Conservation (phyloP, 192 early-diverging fungal species). For the Pecoramyces ruminantium region DNA sequence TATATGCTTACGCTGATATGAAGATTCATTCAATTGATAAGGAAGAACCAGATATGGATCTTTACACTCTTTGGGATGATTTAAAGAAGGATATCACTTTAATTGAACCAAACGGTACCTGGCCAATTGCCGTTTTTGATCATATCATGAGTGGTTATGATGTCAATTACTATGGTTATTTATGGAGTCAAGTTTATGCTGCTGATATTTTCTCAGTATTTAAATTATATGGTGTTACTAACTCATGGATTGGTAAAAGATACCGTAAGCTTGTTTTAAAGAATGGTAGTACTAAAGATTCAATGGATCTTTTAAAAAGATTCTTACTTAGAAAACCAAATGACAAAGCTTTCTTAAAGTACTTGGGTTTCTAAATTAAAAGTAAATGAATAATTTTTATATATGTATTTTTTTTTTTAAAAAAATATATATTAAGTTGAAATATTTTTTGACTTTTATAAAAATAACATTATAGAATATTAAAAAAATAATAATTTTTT, state of each 20-base stretch:
- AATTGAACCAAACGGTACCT: slow-evolving; percentile 1
- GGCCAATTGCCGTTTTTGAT: slow-evolving; percentile 22
- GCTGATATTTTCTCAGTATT: slow-evolving; percentile 67
- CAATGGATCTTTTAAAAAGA: slow-evolving; percentile 39
- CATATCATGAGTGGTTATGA: slow-evolving; percentile 64
- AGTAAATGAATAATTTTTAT: too few relatives aligned
- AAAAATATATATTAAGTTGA: too few relatives aligned
- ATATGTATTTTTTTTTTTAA: too few relatives aligned
- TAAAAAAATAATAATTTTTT: too few relatives aligned
- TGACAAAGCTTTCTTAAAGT: slow-evolving; percentile 57
- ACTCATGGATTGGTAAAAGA: slow-evolving; percentile 34
- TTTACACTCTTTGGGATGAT: slow-evolving; percentile 11
- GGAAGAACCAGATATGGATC: too few relatives aligned
- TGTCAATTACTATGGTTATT: slow-evolving; percentile 54
- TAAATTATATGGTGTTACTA: slow-evolving; percentile 24
- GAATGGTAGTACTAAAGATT: slow-evolving; percentile 44
- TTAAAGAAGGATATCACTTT: slow-evolving; percentile 20
- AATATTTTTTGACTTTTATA: too few relatives aligned
- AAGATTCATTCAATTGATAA: slow-evolving; percentile 36
- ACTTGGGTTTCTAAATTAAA: slow-evolving; percentile 18
- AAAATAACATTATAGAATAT: too few relatives aligned
- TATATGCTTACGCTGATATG: slow-evolving; percentile 63
- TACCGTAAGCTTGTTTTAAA: slow-evolving; percentile 56
- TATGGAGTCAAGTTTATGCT: slow-evolving; percentile 62
- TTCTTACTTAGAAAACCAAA: slow-evolving; percentile 72